A percentile compares a stretch with the other conserved stretches of the same genome.
phyloP scores from a whole-genome alignment of 2,329 filamentous ascomycete species.

The Trematosphaeria pertusa region DNA sequence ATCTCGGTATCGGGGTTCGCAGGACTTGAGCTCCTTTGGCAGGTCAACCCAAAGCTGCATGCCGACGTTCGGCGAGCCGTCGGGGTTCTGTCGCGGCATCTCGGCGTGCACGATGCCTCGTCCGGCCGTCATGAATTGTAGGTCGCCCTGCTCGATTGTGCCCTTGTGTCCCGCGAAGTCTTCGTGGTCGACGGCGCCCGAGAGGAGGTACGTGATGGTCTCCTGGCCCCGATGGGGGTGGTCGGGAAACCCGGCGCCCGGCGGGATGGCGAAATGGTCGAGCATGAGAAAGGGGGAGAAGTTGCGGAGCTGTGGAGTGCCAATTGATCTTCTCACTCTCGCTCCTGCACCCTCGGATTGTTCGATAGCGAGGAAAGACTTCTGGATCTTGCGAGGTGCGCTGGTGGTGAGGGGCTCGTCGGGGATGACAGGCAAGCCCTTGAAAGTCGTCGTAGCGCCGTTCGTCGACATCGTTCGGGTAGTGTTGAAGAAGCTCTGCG shows the following conservation, averaged over 20 bases:
- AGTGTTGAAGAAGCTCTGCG: constrained; percentile 24
- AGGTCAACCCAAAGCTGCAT: constrained; percentile 97
- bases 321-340: constrained; percentile 84
- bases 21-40: constrained; percentile 79
- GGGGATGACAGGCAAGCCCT: constrained; percentile 58
- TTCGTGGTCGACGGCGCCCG: constrained; percentile 87
- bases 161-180: constrained; percentile 88
- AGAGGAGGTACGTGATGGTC: constrained; percentile 88
- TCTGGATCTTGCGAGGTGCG: constrained; percentile 75
- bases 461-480: constrained; percentile 38
- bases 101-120: constrained; percentile 92
- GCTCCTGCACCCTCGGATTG: constrained; percentile 90
- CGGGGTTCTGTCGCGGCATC: constrained; percentile 82
- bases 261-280: constrained; percentile 81
- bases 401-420: constrained; percentile 48
- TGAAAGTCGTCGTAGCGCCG: constrained; percentile 47
- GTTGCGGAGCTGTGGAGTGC: constrained; percentile 81
- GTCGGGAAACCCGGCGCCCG: constrained; percentile 88
- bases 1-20: constrained; percentile 92
- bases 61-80: constrained; percentile 80
- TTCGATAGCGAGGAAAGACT: constrained; percentile 83
- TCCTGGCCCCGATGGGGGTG: constrained; percentile 86
- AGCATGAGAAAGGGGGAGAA: constrained; percentile 96
- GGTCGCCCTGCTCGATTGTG: constrained; percentile 83
- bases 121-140: constrained; percentile 98